These are phyloP conservation scores for Volutella citrinella DNA, from an alignment of 2,329 filamentous ascomycete genomes.

Conservation along the genomic window DNA sequence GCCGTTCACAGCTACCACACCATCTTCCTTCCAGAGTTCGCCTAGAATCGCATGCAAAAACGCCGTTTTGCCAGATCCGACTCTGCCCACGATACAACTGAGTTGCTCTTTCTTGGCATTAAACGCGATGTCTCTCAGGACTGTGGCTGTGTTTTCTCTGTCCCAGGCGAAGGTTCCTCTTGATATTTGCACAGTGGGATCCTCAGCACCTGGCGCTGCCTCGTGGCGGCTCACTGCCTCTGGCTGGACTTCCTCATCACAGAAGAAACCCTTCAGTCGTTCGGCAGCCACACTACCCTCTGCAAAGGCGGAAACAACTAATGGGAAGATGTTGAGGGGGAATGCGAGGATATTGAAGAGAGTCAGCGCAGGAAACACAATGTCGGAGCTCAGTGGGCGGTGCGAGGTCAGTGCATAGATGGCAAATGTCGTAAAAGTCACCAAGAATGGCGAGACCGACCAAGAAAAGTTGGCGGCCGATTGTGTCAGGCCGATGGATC, in stretches of 20 bases:
- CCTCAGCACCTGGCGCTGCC: background rate
- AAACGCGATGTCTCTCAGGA: no score
- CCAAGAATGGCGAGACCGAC: constrained; percentile 1
- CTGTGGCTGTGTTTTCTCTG: no score
- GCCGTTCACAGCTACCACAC: background rate
- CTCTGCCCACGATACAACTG: constrained; percentile 1
- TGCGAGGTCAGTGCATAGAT: constrained; percentile 1
- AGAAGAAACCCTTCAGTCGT: background rate
- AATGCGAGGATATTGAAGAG: constrained; percentile 2
- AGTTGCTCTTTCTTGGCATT: background rate
- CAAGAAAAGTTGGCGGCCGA: background rate
- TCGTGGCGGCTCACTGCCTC: background rate
- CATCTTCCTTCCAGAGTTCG: constrained; percentile 1
- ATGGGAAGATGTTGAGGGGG: constrained; percentile 1
- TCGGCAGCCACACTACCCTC: constrained; percentile 1
- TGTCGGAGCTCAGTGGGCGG: constrained; percentile 1
- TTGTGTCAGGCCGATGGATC: constrained; percentile 1
- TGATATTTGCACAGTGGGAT: background rate
- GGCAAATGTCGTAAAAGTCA: constrained; percentile 2
- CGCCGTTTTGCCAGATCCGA: constrained; percentile 2
- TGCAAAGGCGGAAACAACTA: background rate
- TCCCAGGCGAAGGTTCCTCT: background rate
- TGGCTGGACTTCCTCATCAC: constrained; percentile 1
- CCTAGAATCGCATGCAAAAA: constrained; percentile 3
- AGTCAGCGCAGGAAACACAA: constrained; percentile 2